Evolutionary conservation across 305 asterid species (phyloP), one percentile per base, ranked within the genome.

Genomic region (Plantago coronopus): DNA sequence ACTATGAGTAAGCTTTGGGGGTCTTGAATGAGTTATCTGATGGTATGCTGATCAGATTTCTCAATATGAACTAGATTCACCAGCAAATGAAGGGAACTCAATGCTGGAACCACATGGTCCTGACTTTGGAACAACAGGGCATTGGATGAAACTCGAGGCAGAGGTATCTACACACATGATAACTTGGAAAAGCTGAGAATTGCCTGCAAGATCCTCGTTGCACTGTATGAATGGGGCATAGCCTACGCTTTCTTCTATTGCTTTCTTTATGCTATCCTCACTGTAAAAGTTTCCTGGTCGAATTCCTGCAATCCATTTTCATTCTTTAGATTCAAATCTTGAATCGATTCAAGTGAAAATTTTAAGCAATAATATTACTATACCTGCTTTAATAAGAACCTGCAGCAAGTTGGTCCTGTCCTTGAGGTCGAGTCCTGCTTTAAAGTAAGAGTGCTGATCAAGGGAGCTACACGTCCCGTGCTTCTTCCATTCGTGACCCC

Each of bases 401-500:
- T 81, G 73, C 50, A 88, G 88, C 71, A 91, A 81, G 64, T 91
- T 79, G 57, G 95, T 74, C 44, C 74, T 86, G 5, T 71, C 49
- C 68, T 81, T 88, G 48, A 91, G 76, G 54, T 79, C 67, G 17
- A 91, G 95, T 10, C 95, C 95, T 4, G 78, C 40, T 64, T 81
- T 64, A 43, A 91, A 91, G 62, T 91, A 91, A 17, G 60, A 5
- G 46, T 43, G 89, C 31, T 81, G 74, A 55, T 70, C 72, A 15
- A 91, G 83, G 3, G 76, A 50, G 7, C 90, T 74, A 75, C 98
- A 88, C 0, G 98, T 88, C 3, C 98, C 98, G 17, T 88, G 98
- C 20, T 84, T 91, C 19, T 53, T 67, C 98, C 98, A 91, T 70
- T 91, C 98, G 38, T 91, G 98, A 0, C 72, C 72, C 98, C 98